phyloP scores from a whole-genome alignment of 352 stramenopile genomes.

The Halophytophthora batemanensis region DNA sequence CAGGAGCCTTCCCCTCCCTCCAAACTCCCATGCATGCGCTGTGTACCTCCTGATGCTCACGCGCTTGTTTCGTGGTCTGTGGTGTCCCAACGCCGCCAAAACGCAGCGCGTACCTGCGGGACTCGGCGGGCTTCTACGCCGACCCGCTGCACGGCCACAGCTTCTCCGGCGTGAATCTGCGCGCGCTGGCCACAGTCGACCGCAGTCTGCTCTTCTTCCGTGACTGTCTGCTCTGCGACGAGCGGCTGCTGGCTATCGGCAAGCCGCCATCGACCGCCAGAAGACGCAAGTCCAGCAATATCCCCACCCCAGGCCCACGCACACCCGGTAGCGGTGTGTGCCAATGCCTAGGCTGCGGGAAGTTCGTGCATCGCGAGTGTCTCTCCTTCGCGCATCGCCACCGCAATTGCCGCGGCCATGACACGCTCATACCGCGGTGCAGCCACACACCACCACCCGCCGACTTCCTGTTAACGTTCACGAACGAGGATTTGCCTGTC shows the following conservation, averaged over 20 bases:
- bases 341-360: conserved; percentile 54
- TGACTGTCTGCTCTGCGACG: conserved; percentile 49
- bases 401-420: conserved; percentile 40
- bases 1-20: neutral
- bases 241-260: conserved; percentile 42
- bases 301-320: neutral
- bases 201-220: conserved; percentile 62
- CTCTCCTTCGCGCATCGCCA: conserved; percentile 44
- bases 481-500: conserved; percentile 7
- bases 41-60: neutral
- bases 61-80: neutral
- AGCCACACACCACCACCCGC: conserved; percentile 13
- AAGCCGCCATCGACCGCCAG: conserved; percentile 4
- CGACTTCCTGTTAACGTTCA: conserved; percentile 14
- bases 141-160: conserved; percentile 63
- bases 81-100: neutral
- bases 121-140: conserved; percentile 31
- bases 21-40: conserved; percentile 1
- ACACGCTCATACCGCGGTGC: conserved; percentile 31
- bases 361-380: conserved; percentile 55
- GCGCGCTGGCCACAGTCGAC: conserved; percentile 39
- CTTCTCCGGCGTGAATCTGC: conserved; percentile 35
- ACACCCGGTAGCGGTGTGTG: conserved; percentile 24
- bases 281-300: neutral
- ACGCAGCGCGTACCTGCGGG: conserved; percentile 38